phyloP scores from a whole-genome alignment of 139 green algal species.

The Tetraselmis chui region DNA sequence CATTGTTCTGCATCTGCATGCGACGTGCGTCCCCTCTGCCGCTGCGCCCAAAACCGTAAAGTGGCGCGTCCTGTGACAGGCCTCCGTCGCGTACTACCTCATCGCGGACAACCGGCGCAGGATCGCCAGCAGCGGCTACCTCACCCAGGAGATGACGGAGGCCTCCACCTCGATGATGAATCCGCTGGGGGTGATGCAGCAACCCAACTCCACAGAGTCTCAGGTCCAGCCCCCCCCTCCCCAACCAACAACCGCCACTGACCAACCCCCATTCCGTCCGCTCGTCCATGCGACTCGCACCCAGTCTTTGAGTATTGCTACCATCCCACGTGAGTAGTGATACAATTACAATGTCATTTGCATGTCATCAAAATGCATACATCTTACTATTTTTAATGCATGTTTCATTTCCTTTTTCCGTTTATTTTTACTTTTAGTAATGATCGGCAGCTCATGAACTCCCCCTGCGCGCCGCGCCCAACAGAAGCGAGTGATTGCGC shows the following conservation, averaged over 20 bases:
- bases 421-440: background rate
- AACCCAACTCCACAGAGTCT: background rate
- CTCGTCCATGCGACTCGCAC: too few species aligned
- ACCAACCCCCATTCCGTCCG: too few species aligned
- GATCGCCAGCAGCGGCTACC: constrained; percentile 43
- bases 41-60: too few species aligned
- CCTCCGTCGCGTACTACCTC: constrained; percentile 96
- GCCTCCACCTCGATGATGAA: constrained; percentile 19
- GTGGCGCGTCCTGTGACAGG: too few species aligned
- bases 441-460: too few species aligned
- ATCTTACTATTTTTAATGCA: background rate
- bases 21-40: too few species aligned
- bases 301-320: background rate
- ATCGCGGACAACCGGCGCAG: constrained; percentile 72
- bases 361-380: background rate
- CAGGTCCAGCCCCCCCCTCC: too few species aligned
- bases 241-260: too few species aligned
- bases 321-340: background rate
- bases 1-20: background rate
- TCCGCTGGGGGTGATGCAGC: constrained; percentile 6
- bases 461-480: constrained; percentile 10
- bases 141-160: constrained; percentile 54
- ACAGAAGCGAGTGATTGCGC: constrained; percentile 70
- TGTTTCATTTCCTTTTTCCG: constrained; percentile 7
- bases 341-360: constrained; percentile 6